Conservation (phyloP, 1,139 yeast genomes). For the Nakaseomyces sp. region DNA sequence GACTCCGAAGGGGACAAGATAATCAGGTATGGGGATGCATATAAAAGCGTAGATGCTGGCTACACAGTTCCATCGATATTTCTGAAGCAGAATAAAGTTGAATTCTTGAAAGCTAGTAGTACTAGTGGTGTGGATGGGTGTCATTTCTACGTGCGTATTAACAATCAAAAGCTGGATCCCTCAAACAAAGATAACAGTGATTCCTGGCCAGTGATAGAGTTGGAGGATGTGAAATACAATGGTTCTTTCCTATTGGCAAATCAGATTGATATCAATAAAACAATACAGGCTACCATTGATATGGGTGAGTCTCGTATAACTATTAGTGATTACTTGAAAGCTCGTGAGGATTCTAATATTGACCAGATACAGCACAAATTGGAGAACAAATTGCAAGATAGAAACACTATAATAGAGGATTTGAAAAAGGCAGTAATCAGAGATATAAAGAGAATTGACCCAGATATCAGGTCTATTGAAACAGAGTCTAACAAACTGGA, state of each 20-base stretch:
- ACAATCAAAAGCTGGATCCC: not conserved
- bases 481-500: conserved; percentile 11
- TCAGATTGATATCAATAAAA: conserved; percentile 23
- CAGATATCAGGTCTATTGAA: conserved; percentile 16
- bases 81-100: conserved; percentile 17
- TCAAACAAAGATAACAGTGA: no score
- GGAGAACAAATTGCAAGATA: conserved; percentile 11
- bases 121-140: conserved; percentile 19
- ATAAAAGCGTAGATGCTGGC: no score
- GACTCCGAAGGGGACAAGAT: not conserved
- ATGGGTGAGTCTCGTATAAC: conserved; percentile 22
- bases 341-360: conserved; percentile 15
- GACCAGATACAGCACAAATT: conserved; percentile 9
- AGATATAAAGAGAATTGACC: conserved; percentile 7
- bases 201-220: conserved; percentile 24
- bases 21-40: not conserved
- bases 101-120: conserved; percentile 21
- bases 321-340: conserved; percentile 22
- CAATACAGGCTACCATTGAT: conserved; percentile 18
- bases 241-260: conserved; percentile 11
- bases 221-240: conserved; percentile 11
- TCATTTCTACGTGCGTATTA: conserved; percentile 25
- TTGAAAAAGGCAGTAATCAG: conserved; percentile 14
- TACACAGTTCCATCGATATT: conserved; percentile 17
- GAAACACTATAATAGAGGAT: conserved; percentile 17